Evolutionary conservation across 78 protist species (phyloP).

Genomic region (Polysphondylium violaceum): DNA sequence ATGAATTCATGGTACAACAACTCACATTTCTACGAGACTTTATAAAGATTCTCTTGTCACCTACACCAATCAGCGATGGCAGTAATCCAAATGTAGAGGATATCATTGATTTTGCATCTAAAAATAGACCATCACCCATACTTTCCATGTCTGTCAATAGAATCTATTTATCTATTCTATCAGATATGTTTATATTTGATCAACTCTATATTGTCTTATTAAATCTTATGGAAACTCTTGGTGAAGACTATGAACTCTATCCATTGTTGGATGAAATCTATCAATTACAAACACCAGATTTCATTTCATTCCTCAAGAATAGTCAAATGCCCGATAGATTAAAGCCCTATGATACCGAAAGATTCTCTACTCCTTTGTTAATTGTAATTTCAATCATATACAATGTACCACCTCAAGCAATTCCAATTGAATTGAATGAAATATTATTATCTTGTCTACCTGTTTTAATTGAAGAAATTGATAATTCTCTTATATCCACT

Average conservation of each 20-base stretch:
- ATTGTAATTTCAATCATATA: slow-evolving; percentile 32
- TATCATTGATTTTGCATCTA: slow-evolving; percentile 63
- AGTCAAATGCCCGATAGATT: slow-evolving; percentile 37
- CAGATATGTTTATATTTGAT: slow-evolving; percentile 50
- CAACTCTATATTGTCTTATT: slow-evolving; percentile 43
- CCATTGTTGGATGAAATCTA: slow-evolving; percentile 18
- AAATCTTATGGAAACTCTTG: slow-evolving; percentile 14
- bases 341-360: slow-evolving; percentile 52
- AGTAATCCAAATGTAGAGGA: slow-evolving; percentile 58
- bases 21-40: slow-evolving; percentile 33
- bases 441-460: slow-evolving; percentile 20
- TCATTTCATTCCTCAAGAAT: slow-evolving; percentile 21
- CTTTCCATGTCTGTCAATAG: slow-evolving; percentile 51
- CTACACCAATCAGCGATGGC: slow-evolving; percentile 68
- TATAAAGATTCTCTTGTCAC: slow-evolving; percentile 16
- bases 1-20: slow-evolving; percentile 47
- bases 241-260: slow-evolving; percentile 54
- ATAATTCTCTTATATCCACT: slow-evolving; percentile 53
- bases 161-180: slow-evolving; percentile 31
- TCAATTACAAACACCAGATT: slow-evolving; percentile 40
- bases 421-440: slow-evolving; percentile 52
- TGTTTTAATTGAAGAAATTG: slow-evolving; percentile 50
- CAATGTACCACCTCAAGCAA: slow-evolving; percentile 23
- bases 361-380: slow-evolving; percentile 45
- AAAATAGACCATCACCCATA: slow-evolving; percentile 28